phyloP scores from a whole-genome alignment of 192 early-diverging fungal genomes.

The Spinellus fusiger region DNA sequence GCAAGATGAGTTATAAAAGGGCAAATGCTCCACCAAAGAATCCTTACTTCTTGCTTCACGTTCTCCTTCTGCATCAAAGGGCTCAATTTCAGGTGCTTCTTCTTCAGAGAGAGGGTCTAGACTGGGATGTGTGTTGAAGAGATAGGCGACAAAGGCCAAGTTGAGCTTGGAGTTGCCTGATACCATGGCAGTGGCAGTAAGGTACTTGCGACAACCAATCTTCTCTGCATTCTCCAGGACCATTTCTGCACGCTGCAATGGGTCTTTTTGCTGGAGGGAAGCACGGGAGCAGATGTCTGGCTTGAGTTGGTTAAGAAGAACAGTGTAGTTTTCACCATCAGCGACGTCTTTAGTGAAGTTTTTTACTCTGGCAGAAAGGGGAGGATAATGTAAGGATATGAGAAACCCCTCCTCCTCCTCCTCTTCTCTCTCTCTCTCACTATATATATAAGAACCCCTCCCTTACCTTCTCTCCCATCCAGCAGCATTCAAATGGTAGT shows the following conservation, averaged over 20 bases:
- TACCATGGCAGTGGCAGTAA: constrained; percentile 89
- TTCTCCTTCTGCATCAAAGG: constrained; percentile 75
- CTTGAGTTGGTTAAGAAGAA: constrained; percentile 88
- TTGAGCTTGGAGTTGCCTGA: constrained; percentile 97
- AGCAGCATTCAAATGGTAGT: constrained; percentile 95
- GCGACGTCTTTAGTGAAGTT: constrained; percentile 93
- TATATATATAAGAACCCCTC: too few species aligned
- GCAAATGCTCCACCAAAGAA: background rate
- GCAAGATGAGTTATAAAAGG: background rate
- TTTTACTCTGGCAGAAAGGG: constrained; percentile 41
- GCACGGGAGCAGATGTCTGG: constrained; percentile 74
- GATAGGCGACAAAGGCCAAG: constrained; percentile 96
- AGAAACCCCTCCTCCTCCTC: too few species aligned
- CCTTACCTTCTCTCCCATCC: constrained; percentile 70
- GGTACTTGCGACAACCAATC: constrained; percentile 90
- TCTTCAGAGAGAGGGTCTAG: constrained; percentile 85
- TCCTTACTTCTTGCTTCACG: constrained; percentile 71
- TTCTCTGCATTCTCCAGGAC: constrained; percentile 88
- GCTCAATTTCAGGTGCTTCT: constrained; percentile 89
- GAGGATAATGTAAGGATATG: background rate
- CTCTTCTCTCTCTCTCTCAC: too few species aligned
- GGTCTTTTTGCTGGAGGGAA: constrained; percentile 75
- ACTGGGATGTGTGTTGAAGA: constrained; percentile 98
- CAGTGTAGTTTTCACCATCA: constrained; percentile 94
- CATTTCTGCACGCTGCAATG: constrained; percentile 78